Conservation (phyloP, 768 basidiomycete species). For the Ramaria rubella region DNA sequence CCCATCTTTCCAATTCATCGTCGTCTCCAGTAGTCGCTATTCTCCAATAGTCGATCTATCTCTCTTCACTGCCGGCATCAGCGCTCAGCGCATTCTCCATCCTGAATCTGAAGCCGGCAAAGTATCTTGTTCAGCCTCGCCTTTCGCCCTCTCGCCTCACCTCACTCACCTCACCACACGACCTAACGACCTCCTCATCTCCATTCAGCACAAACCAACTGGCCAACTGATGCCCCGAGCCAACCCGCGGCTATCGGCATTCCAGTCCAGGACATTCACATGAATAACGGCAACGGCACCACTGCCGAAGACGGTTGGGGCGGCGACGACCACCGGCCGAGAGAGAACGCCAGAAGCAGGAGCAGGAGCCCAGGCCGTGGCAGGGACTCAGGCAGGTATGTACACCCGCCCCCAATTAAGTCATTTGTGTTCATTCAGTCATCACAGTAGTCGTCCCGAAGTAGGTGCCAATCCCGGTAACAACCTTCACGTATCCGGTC, state of each 20-base stretch:
- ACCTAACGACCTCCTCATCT: constrained; percentile 12
- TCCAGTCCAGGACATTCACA: constrained; percentile 42
- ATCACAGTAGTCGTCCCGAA: constrained; percentile 16
- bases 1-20: not conserved
- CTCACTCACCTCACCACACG: constrained; percentile 7
- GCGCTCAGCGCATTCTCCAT: constrained; percentile 6
- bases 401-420: constrained; percentile 17
- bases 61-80: constrained; percentile 10
- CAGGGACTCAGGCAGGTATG: constrained; percentile 47
- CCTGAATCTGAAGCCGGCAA: constrained; percentile 10
- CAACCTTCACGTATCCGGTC: constrained; percentile 58
- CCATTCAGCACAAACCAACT: constrained; percentile 9
- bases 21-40: not conserved
- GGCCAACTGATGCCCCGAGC: constrained; percentile 1
- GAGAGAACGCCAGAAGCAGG: constrained; percentile 54
- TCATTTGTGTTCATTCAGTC: not conserved
- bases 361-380: constrained; percentile 68
- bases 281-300: constrained; percentile 41
- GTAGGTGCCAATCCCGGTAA: constrained; percentile 52
- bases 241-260: constrained; percentile 54
- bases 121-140: constrained; percentile 2
- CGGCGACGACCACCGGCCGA: constrained; percentile 39
- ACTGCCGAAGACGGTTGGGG: constrained; percentile 40
- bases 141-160: constrained; percentile 6
- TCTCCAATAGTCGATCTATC: not conserved